Conservation (phyloP, 768 basidiomycete genomes). For the Phlebiopsis flavidoalba region DNA sequence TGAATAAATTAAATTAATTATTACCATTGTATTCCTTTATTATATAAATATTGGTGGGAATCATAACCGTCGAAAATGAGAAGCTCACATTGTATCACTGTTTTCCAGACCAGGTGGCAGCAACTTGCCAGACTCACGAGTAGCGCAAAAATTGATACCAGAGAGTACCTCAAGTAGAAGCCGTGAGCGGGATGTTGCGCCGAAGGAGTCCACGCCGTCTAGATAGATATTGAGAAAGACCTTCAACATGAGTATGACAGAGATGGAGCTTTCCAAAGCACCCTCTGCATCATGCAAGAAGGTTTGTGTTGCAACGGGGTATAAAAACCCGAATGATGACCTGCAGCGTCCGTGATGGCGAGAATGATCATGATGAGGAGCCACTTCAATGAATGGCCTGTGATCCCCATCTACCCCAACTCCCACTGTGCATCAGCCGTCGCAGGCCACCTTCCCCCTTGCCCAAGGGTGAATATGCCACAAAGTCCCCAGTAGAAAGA, state of each 20-base stretch:
- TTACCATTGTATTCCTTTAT: too few species aligned
- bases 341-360: conserved; percentile 30
- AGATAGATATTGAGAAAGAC: conserved; percentile 52
- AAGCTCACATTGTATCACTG: conserved; percentile 42
- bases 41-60: not conserved
- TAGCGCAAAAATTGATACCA: conserved; percentile 47
- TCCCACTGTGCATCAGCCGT: conserved; percentile 43
- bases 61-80: not conserved
- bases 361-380: conserved; percentile 39
- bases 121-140: conserved; percentile 43
- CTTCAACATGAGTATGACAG: conserved; percentile 57
- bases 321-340: conserved; percentile 13
- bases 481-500: conserved; percentile 66
- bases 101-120: conserved; percentile 59
- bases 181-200: conserved; percentile 31
- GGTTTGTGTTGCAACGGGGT: conserved; percentile 32
- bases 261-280: conserved; percentile 52
- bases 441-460: conserved; percentile 28
- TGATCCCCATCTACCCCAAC: conserved; percentile 59
- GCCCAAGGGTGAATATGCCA: conserved; percentile 46
- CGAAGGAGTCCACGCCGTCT: conserved; percentile 25
- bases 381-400: conserved; percentile 51
- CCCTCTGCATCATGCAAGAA: conserved; percentile 53
- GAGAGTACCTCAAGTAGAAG: conserved; percentile 40
- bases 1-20: too few species aligned